A percentile compares a stretch with the other conserved stretches of the same genome.
phyloP scores from a whole-genome alignment of 495 filamentous ascomycete species.

The Penicillium cosmopolitanum region DNA sequence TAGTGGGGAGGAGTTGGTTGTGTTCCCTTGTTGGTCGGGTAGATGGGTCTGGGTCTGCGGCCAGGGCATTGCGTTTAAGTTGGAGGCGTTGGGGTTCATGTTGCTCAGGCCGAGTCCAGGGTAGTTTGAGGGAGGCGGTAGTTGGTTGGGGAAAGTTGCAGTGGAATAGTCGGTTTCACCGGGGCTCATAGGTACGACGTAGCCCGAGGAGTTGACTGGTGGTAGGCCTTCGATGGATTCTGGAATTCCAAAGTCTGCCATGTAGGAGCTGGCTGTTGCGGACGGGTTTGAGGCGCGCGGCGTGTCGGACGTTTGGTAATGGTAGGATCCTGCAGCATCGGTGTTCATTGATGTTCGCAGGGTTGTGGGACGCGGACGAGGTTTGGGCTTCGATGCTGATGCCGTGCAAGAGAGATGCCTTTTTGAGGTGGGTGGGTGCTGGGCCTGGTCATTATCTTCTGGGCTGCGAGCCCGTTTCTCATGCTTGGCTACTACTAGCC shows the following conservation, averaged over 20 bases:
- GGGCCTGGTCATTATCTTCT: conserved; percentile 18
- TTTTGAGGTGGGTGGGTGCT: conserved; percentile 14
- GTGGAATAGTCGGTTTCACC: not conserved
- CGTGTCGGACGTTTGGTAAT: conserved; percentile 7
- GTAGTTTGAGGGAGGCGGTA: not conserved
- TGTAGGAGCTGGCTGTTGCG: conserved; percentile 7
- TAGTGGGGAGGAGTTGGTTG: conserved; percentile 17
- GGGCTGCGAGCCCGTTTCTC: conserved; percentile 55
- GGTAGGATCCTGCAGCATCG: conserved; percentile 4
- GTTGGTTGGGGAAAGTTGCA: not conserved
- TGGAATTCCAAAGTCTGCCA: conserved; percentile 30
- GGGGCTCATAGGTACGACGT: conserved; percentile 42
- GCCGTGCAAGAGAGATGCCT: conserved; percentile 13
- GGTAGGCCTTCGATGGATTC: conserved; percentile 41
- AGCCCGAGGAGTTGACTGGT: conserved; percentile 43
- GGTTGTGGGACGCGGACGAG: conserved; percentile 16
- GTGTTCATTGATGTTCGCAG: conserved; percentile 17
- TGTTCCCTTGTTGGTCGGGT: conserved; percentile 6
- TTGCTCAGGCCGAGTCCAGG: not conserved
- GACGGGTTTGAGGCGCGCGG: conserved; percentile 10
- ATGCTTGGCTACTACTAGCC: conserved; percentile 80
- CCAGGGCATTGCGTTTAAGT: conserved; percentile 4
- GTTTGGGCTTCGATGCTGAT: conserved; percentile 13
- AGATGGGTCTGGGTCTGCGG: conserved; percentile 10
- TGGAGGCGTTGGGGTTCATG: conserved; percentile 1